Conservation (phyloP, 495 filamentous ascomycete species). For the Penicillium cinerascens region DNA sequence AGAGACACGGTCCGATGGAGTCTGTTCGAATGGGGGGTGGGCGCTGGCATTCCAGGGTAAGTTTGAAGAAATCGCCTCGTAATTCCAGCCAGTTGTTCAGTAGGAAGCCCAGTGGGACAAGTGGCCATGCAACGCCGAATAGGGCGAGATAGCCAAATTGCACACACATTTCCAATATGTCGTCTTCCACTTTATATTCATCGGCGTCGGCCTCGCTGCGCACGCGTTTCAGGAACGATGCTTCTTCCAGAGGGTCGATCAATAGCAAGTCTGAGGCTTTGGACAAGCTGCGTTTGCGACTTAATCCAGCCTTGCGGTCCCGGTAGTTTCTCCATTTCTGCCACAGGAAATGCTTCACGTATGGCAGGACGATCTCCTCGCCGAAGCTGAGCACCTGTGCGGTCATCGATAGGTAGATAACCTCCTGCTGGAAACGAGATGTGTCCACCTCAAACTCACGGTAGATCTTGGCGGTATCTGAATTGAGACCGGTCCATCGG, state of each 20-base stretch:
- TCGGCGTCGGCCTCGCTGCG: slow-evolving; percentile 78
- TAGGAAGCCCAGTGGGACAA: slow-evolving; percentile 81
- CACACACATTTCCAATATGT: slow-evolving; percentile 45
- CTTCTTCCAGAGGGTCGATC: slow-evolving; percentile 63
- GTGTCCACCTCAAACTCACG: slow-evolving; percentile 72
- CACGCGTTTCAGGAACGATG: slow-evolving; percentile 69
- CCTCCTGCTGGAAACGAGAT: slow-evolving; percentile 77
- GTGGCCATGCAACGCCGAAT: slow-evolving; percentile 90
- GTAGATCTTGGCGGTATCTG: slow-evolving; percentile 20
- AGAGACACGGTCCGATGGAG: slow-evolving; percentile 89
- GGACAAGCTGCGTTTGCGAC: slow-evolving; percentile 26
- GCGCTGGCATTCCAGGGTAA: slow-evolving; percentile 80
- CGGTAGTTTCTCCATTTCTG: slow-evolving; percentile 41
- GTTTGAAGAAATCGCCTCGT: slow-evolving; percentile 88
- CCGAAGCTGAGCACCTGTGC: slow-evolving; percentile 86
- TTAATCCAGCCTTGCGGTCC: slow-evolving; percentile 11
- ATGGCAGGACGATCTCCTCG: slow-evolving; percentile 81
- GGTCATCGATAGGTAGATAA: slow-evolving; percentile 92
- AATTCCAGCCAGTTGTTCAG: slow-evolving; percentile 95
- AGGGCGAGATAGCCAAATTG: slow-evolving; percentile 73
- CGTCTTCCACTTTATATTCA: slow-evolving; percentile 70
- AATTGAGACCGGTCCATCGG: slow-evolving; percentile 32
- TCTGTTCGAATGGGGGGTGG: slow-evolving; percentile 86
- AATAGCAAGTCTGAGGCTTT: slow-evolving; percentile 27
- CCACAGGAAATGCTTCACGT: slow-evolving; percentile 60